Evolutionary conservation across 768 basidiomycete genomes (phyloP).

Genomic region (Tylopilus sp.): DNA sequence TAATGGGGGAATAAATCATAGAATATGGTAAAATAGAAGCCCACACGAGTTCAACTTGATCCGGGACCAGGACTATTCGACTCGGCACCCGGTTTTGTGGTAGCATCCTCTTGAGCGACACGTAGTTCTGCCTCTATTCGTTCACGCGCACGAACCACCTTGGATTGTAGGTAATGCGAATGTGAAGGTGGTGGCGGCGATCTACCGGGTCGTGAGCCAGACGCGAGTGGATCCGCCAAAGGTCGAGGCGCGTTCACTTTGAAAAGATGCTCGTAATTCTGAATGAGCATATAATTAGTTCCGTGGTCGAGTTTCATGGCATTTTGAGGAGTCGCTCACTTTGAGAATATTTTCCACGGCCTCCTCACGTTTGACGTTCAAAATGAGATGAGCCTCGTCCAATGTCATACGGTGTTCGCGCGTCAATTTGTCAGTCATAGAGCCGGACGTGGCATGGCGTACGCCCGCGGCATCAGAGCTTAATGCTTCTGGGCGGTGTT

Average conservation of each 20-base stretch:
- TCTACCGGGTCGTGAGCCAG: slow-evolving; percentile 38
- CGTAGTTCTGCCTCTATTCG: slow-evolving; percentile 86
- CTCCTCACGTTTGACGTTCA: slow-evolving; percentile 81
- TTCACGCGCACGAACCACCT: slow-evolving; percentile 92
- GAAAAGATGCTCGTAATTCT: slow-evolving; percentile 95
- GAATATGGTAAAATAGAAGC: slow-evolving; percentile 4
- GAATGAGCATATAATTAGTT: slow-evolving; percentile 6
- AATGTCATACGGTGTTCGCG: slow-evolving; percentile 88
- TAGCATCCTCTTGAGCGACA: slow-evolving; percentile 24
- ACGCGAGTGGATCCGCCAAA: slow-evolving; percentile 43
- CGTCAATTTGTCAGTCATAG: slow-evolving; percentile 76
- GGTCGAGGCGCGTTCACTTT: slow-evolving; percentile 80
- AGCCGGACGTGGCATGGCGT: slow-evolving; percentile 69
- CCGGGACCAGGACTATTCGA: slow-evolving; percentile 17
- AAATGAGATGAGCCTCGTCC: slow-evolving; percentile 90
- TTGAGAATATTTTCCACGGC: slow-evolving; percentile 65
- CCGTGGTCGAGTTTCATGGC: not conserved
- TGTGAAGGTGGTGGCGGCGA: slow-evolving; percentile 44
- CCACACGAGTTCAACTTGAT: slow-evolving; percentile 18
- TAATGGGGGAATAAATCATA: slow-evolving; percentile 15
- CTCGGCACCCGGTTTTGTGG: slow-evolving; percentile 20
- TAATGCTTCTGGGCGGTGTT: slow-evolving; percentile 69
- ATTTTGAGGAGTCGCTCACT: slow-evolving; percentile 39
- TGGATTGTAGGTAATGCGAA: slow-evolving; percentile 94
- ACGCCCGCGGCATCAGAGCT: slow-evolving; percentile 70